Evolutionary conservation across 2,329 filamentous ascomycete genomes (phyloP).

Genomic region (Phaeosphaeria sp.): DNA sequence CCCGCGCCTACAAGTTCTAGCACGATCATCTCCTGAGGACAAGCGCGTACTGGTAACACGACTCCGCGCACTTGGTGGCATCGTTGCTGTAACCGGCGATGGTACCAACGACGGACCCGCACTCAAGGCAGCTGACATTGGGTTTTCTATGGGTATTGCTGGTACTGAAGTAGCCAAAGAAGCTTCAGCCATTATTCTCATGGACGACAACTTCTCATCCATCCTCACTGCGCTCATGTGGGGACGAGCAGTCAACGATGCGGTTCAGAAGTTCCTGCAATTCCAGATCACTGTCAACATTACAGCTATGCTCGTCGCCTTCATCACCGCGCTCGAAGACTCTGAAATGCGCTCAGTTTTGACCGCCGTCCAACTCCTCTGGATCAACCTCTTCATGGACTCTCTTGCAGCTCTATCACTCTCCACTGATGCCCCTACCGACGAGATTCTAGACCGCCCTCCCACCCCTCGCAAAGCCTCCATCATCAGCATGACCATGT

Average conservation of each 20-base stretch:
- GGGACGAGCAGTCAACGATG: slow-evolving; percentile 96
- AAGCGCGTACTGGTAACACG: slow-evolving; percentile 69
- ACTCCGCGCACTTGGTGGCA: slow-evolving; percentile 71
- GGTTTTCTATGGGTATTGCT: slow-evolving; percentile 85
- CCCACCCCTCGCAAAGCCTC: slow-evolving; percentile 75
- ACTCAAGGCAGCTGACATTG: slow-evolving; percentile 79
- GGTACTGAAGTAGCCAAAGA: slow-evolving; percentile 90
- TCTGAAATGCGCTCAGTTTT: slow-evolving; percentile 73
- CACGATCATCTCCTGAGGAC: slow-evolving; percentile 72
- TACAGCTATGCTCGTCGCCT: slow-evolving; percentile 85
- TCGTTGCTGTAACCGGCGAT: slow-evolving; percentile 81
- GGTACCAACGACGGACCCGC: slow-evolving; percentile 84
- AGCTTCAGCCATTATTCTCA: slow-evolving; percentile 95
- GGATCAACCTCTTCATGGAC: slow-evolving; percentile 97
- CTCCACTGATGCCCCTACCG: slow-evolving; percentile 84
- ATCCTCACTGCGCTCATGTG: slow-evolving; percentile 95
- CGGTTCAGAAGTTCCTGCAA: slow-evolving; percentile 95
- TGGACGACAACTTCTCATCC: slow-evolving; percentile 97
- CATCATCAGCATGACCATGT: slow-evolving; percentile 85
- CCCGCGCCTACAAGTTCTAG: slow-evolving; percentile 70
- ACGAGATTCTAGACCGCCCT: slow-evolving; percentile 78
- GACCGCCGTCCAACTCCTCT: slow-evolving; percentile 87
- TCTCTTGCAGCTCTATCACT: slow-evolving; percentile 88
- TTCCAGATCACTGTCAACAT: slow-evolving; percentile 99
- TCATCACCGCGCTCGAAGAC: slow-evolving; percentile 81